Evolutionary conservation across 257 asterid genomes (phyloP), one percentile per base, ranked within the genome.

Genomic region (Solanum sitiens): DNA sequence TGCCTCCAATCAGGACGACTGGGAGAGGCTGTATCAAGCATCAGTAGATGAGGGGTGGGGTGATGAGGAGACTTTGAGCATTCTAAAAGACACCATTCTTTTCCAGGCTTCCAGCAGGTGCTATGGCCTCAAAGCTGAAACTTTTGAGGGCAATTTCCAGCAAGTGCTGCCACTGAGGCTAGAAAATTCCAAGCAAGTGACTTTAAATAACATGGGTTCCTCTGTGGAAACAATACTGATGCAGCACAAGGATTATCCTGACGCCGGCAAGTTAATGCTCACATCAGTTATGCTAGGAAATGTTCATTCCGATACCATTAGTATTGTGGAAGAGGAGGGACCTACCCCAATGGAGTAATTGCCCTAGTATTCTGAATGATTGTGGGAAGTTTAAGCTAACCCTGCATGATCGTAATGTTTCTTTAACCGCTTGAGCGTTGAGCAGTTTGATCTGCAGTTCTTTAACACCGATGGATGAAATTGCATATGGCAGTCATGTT

Each of bases 201-300:
- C 70, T 72, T 44, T 86, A 56, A 94, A 87, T 88, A 93, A 92
- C 53, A 68, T 86, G 13, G 87, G 42, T 72, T 91, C 93, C 50
- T 94, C 98, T 8, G 98, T 95, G 72, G 98, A 97, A 89, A 85
- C 89, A 30, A 92, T 94, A 53, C 89, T 96, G 59, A 94, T 92
- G 98, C 97, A 94, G 94, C 99, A 96, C 93, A 92, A 91, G 89
- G 96, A 93, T 89, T 97, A 91, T 87, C 94, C 98, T 5, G 98
- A 94, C 86, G 96, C 98, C 1, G 98, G 99, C 79, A 95, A 94
- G 91, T 87, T 97, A 90, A 97, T 97, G 98, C 88, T 94, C 63
- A 93, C 94, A 6, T 97, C 98, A 37, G 74, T 95, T 84, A 92
- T 92, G 93, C 91, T 91, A 18, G 98, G 98, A 70, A 94, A 94